A percentile compares a stretch with the other conserved stretches of the same genome.
These are phyloP conservation scores for Mycena kentingensis DNA, from an alignment of 768 basidiomycete species.

Conservation along the genomic window DNA sequence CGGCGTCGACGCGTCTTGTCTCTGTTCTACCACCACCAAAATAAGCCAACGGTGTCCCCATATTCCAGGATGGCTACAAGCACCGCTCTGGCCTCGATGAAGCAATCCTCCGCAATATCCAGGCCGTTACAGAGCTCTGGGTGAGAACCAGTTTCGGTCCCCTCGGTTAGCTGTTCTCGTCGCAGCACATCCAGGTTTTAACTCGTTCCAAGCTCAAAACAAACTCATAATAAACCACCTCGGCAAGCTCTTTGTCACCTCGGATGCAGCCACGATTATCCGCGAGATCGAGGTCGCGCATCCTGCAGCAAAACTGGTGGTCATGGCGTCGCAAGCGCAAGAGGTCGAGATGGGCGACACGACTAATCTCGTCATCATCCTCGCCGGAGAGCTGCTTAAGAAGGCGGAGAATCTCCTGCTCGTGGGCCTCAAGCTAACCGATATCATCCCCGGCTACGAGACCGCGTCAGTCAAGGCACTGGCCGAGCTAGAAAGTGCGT, in stretches of 20 bases:
- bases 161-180: conserved; percentile 52
- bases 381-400: conserved; percentile 94
- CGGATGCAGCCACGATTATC: conserved; percentile 98
- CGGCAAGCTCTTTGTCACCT: conserved; percentile 93
- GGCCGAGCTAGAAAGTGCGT: conserved; percentile 88
- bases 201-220: conserved; percentile 69
- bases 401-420: conserved; percentile 88
- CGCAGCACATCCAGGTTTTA: conserved; percentile 4
- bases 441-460: conserved; percentile 94
- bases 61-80: conserved; percentile 99
- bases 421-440: conserved; percentile 97
- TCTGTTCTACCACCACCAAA: conserved; percentile 12
- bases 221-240: conserved; percentile 98
- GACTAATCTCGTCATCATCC: conserved; percentile 92
- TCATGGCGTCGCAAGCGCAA: conserved; percentile 97
- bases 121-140: conserved; percentile 92
- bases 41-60: conserved; percentile 86
- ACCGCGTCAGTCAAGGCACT: conserved; percentile 83
- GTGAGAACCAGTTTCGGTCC: conserved; percentile 96
- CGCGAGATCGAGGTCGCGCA: conserved; percentile 98
- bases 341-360: conserved; percentile 99
- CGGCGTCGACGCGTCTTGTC: conserved; percentile 17
- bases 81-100: conserved; percentile 92
- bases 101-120: conserved; percentile 92
- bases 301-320: conserved; percentile 97